Percentiles rank a stretch among this genome's conserved stretches.
Evolutionary conservation across 257 asterid species (phyloP).

Genomic region (Nicotiana benthamiana): DNA sequence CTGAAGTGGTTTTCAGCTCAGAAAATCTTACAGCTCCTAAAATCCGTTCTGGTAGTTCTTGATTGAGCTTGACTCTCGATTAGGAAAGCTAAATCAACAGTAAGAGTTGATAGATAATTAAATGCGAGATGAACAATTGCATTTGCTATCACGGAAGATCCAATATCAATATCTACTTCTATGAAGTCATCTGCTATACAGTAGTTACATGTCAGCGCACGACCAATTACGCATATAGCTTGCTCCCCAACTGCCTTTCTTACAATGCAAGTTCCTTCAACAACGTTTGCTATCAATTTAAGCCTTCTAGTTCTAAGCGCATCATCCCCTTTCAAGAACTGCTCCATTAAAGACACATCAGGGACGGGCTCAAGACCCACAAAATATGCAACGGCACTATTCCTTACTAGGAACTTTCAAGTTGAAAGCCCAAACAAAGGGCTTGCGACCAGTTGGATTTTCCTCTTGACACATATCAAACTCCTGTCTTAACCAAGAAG

Average conservation of each 20-base stretch:
- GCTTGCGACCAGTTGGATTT: conserved; percentile 30
- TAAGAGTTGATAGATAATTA: conserved; percentile 47
- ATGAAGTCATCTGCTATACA: conserved; percentile 44
- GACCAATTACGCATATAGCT: conserved; percentile 64
- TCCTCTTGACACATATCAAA: conserved; percentile 20
- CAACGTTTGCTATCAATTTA: conserved; percentile 64
- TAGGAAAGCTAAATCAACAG: conserved; percentile 77
- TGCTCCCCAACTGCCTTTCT: conserved; percentile 82
- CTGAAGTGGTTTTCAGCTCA: conserved; percentile 42
- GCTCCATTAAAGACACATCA: conserved; percentile 45
- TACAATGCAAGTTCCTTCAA: conserved; percentile 82
- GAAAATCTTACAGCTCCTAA: conserved; percentile 82
- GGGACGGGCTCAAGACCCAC: conserved; percentile 29
- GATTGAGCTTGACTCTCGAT: conserved; percentile 59
- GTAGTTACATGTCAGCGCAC: conserved; percentile 52
- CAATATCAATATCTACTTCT: conserved; percentile 74
- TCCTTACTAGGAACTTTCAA: conserved; percentile 79
- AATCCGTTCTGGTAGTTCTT: conserved; percentile 71
- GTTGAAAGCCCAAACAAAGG: conserved; percentile 82
- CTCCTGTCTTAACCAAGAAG: too few relatives aligned
- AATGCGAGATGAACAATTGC: conserved; percentile 75
- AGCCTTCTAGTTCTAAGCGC: conserved; percentile 46
- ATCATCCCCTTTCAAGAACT: conserved; percentile 58
- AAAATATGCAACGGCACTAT: conserved; percentile 65
- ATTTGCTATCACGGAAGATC: conserved; percentile 76